These are phyloP conservation scores for Sapria himalayana DNA, from an alignment of 345 rosid genomes.

Conservation along the genomic window DNA sequence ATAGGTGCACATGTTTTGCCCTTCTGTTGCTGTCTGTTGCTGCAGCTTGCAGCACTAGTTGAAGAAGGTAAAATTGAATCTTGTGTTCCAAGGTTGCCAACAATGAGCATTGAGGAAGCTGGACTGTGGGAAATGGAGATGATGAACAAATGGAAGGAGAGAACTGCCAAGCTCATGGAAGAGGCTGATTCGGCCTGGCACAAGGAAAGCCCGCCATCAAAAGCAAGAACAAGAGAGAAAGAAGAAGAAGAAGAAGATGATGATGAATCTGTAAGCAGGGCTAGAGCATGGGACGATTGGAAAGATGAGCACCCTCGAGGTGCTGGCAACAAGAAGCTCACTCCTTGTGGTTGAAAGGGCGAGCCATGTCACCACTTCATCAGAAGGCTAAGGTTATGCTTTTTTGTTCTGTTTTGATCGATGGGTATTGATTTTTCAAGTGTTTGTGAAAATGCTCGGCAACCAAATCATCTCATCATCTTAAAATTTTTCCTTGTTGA, in stretches of 20 bases:
- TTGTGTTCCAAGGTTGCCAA: slow-evolving; percentile 47
- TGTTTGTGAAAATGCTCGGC: not conserved
- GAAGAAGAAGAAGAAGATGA: slow-evolving; percentile 43
- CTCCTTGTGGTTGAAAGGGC: slow-evolving; percentile 59
- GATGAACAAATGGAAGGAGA: slow-evolving; percentile 88
- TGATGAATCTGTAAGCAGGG: slow-evolving; percentile 51
- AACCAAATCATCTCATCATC: not conserved
- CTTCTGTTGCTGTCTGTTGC: not conserved
- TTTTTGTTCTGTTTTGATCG: slow-evolving; percentile 3
- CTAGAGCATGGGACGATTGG: slow-evolving; percentile 92
- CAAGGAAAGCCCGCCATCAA: slow-evolving; percentile 24
- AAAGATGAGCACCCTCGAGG: slow-evolving; percentile 97
- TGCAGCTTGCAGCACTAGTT: too few relatives aligned
- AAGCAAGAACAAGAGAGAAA: slow-evolving; percentile 21
- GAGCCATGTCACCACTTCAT: slow-evolving; percentile 4
- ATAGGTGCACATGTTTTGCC: slow-evolving; percentile 36
- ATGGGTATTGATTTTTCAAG: slow-evolving; percentile 3
- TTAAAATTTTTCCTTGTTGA: too few relatives aligned
- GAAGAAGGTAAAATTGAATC: too few relatives aligned
- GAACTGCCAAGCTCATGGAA: slow-evolving; percentile 51
- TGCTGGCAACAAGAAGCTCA: slow-evolving; percentile 89
- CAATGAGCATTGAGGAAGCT: slow-evolving; percentile 98
- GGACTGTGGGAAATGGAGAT: slow-evolving; percentile 83
- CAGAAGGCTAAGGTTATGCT: too few relatives aligned
- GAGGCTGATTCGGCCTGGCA: slow-evolving; percentile 83